These are phyloP conservation scores for Austroboletus eburneus DNA, from an alignment of 768 basidiomycete species.

Conservation along the genomic window DNA sequence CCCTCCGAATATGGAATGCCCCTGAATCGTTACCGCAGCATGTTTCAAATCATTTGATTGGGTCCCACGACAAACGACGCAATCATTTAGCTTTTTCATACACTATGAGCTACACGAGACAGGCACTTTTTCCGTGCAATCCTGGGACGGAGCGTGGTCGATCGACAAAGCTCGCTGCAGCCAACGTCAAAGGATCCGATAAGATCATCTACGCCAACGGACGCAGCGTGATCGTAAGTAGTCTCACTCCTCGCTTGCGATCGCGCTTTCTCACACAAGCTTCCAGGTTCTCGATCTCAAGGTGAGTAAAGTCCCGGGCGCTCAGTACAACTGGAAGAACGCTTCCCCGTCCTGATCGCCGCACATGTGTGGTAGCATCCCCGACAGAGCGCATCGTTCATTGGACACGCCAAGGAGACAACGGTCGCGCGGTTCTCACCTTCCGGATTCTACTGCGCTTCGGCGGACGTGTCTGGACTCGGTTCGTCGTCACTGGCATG, in stretches of 20 bases:
- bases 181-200: conserved; percentile 46
- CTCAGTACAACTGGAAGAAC: too few species aligned
- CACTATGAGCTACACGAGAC: conserved; percentile 48
- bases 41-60: conserved; percentile 1
- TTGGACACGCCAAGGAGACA: conserved; percentile 77
- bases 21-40: conserved; percentile 16
- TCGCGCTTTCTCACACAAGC: background rate
- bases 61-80: conserved; percentile 1
- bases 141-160: conserved; percentile 64
- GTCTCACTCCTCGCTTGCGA: background rate
- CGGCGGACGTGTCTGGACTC: conserved; percentile 76
- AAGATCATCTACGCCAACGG: conserved; percentile 87
- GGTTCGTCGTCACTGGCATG: too few species aligned
- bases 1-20: conserved; percentile 13
- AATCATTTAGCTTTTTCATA: background rate
- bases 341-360: background rate
- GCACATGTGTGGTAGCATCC: conserved; percentile 51
- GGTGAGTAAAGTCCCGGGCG: too few species aligned
- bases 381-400: conserved; percentile 57
- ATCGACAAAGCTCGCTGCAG: conserved; percentile 68
- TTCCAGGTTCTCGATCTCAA: conserved; percentile 77
- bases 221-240: conserved; percentile 76
- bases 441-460: conserved; percentile 93
- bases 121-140: conserved; percentile 60
- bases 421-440: conserved; percentile 92